A percentile compares a stretch with the other conserved stretches of the same genome.
These are phyloP conservation scores for Penicillium robsamsonii DNA, from an alignment of 495 filamentous ascomycete genomes.

Conservation along the genomic window DNA sequence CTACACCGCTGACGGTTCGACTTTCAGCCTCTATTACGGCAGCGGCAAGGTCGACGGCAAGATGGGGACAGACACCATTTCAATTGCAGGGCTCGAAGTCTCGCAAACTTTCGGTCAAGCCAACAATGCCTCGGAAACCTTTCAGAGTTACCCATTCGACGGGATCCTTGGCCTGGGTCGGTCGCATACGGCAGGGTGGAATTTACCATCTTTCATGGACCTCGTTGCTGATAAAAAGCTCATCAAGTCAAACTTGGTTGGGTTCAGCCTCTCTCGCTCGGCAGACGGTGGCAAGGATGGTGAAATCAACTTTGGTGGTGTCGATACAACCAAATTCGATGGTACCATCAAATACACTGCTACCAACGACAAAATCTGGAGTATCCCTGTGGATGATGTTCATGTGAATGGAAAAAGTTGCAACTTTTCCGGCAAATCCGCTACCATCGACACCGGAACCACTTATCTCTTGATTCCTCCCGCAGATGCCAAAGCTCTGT, in stretches of 20 bases:
- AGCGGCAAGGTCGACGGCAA: conserved; percentile 64
- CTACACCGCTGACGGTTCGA: conserved; percentile 50
- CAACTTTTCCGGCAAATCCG: conserved; percentile 49
- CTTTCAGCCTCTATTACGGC: conserved; percentile 62
- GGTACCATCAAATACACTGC: conserved; percentile 64
- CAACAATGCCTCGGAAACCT: conserved; percentile 62
- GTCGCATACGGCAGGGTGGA: conserved; percentile 39
- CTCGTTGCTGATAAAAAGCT: conserved; percentile 53
- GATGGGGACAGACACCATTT: conserved; percentile 60
- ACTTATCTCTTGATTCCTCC: conserved; percentile 69
- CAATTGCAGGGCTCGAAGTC: conserved; percentile 61
- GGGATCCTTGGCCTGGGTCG: conserved; percentile 80
- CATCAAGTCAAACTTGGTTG: conserved; percentile 63
- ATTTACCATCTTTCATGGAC: conserved; percentile 62
- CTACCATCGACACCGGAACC: conserved; percentile 80
- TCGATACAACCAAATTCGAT: conserved; percentile 61
- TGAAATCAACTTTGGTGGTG: conserved; percentile 71
- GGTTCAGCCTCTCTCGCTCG: conserved; percentile 62
- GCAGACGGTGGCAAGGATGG: conserved; percentile 66
- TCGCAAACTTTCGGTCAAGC: conserved; percentile 67
- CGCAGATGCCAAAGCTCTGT: conserved; percentile 60
- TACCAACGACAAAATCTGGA: conserved; percentile 55
- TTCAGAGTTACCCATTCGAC: conserved; percentile 74
- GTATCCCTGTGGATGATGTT: conserved; percentile 63
- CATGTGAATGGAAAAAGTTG: conserved; percentile 54